Percentiles rank a stretch among this genome's conserved stretches.
Conservation (phyloP, 1,284 basidiomycete species). For the Trichosporon coremiiforme region DNA sequence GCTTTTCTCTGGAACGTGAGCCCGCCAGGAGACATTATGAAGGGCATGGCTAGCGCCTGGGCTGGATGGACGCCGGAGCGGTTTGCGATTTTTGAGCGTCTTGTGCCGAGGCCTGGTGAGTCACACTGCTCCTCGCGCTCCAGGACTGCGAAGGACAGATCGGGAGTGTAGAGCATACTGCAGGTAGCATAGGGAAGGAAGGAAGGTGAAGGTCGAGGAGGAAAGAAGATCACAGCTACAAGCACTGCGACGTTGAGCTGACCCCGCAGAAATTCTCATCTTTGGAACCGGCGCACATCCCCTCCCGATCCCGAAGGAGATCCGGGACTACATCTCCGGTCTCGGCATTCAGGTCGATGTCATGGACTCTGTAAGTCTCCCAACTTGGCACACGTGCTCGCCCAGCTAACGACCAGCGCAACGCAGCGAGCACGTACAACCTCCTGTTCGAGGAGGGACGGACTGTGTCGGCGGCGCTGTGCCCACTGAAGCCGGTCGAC, state of each 20-base stretch:
- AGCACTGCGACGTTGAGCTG: not conserved
- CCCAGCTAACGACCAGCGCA: conserved; percentile 62
- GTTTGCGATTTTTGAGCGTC: conserved; percentile 77
- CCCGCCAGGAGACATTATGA: conserved; percentile 58
- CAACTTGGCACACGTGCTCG: too few relatives aligned
- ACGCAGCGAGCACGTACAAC: conserved; percentile 94
- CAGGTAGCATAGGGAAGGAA: too few relatives aligned
- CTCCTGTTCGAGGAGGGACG: conserved; percentile 88
- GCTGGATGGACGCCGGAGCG: conserved; percentile 69
- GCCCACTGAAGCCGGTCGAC: conserved; percentile 64
- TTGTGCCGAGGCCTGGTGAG: conserved; percentile 82
- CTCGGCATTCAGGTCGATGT: conserved; percentile 87
- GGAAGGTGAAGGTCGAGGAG: too few relatives aligned
- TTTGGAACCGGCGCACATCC: conserved; percentile 83
- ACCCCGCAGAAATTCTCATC: conserved; percentile 74
- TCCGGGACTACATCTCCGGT: conserved; percentile 70
- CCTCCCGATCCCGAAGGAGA: conserved; percentile 68
- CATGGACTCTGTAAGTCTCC: conserved; percentile 82
- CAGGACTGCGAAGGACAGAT: too few relatives aligned
- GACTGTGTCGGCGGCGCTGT: conserved; percentile 82
- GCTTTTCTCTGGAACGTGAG: conserved; percentile 90
- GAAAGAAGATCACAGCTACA: not conserved
- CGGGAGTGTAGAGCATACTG: too few relatives aligned
- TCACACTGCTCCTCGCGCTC: too few relatives aligned
- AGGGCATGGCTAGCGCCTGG: conserved; percentile 49